A percentile compares a stretch with the other conserved stretches of the same genome.
These are phyloP conservation scores for Ploettnerulaceae sp. DNA, from an alignment of 2,329 filamentous ascomycete species.

Conservation along the genomic window DNA sequence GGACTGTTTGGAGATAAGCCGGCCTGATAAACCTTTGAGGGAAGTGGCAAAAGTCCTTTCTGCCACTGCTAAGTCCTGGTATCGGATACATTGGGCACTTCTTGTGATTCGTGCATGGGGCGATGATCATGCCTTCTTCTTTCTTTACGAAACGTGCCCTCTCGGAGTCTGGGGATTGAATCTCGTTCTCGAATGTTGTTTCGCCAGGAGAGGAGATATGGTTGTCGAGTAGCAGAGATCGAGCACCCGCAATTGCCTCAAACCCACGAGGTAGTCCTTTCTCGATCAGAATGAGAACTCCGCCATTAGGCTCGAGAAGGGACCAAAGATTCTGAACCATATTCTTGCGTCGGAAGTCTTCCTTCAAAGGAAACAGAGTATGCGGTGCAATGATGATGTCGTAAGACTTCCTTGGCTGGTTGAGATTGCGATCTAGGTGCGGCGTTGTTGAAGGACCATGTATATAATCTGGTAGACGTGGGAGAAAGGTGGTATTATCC, in stretches of 20 bases:
- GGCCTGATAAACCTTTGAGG: slow-evolving; percentile 84
- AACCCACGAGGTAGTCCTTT: slow-evolving; percentile 91
- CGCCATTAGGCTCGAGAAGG: slow-evolving; percentile 75
- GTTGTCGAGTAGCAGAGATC: slow-evolving; percentile 70
- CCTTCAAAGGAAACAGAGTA: slow-evolving; percentile 68
- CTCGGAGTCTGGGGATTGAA: slow-evolving; percentile 26
- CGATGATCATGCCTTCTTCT: slow-evolving; percentile 60
- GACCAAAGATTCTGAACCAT: slow-evolving; percentile 87
- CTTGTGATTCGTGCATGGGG: slow-evolving; percentile 82
- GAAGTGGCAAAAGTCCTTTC: slow-evolving; percentile 91
- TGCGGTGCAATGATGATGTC: slow-evolving; percentile 91
- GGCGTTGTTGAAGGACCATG: slow-evolving; percentile 57
- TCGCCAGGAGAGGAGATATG: slow-evolving; percentile 62
- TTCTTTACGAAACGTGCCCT: slow-evolving; percentile 36
- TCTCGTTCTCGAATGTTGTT: slow-evolving; percentile 36
- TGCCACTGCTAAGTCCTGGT: slow-evolving; percentile 63
- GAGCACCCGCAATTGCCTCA: slow-evolving; percentile 81
- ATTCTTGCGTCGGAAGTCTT: slow-evolving; percentile 71
- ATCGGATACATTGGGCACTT: slow-evolving; percentile 83
- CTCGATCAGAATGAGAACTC: slow-evolving; percentile 81
- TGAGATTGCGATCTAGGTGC: slow-evolving; percentile 53
- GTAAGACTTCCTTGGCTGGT: slow-evolving; percentile 66
- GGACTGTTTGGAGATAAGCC: slow-evolving; percentile 70
- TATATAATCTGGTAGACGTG: slow-evolving; percentile 82
- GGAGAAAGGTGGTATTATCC: slow-evolving; percentile 86